Base-by-base conservation (phyloP, 176 grass and related monocot species). In the Rhynchospora pubera region DNA sequence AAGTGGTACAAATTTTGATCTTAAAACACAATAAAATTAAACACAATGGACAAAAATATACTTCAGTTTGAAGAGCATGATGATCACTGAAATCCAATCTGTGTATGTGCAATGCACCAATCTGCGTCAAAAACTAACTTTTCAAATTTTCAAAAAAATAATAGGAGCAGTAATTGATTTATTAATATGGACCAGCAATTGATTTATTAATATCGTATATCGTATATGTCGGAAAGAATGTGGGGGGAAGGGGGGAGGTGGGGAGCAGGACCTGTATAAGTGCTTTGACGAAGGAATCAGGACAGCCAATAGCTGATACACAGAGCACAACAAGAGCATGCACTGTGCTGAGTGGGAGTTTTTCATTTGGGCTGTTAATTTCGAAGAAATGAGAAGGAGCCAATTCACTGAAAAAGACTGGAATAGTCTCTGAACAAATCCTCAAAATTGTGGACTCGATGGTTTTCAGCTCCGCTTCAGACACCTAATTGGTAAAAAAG, bases 21-120 rank as follows among this genome's bases (percentile, higher is more conserved):
- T 7, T 32, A 56, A 52, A 46, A 75, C 26, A 75, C 15, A 21
- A 75, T 44, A 75, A 75, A 75, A 48, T 10, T 4, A 24, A 61
- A 61, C 7, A 61, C 9, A 48, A 75, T 75, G 39, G 22, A 75
- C 21, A 65, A 48, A 18, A 66, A 92, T 90, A 92, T 83, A 97
- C 94, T 83, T 89, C 70, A 79, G 42, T 53, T 86, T 51, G 58
- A 80, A 97, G 82, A 87, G 79, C 83, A 89, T 98, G 89, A 83
- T 98, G 95, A 72, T 98, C 92, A 80, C 84, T 89, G 64, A 98
- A 98, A 84, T 93, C 92, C 79, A 94, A 26, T 89, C 92, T 91
- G 46, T 93, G 86, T 84, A 90, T 71, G 63, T 87, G 85, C 32
- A 83, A 53, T 77, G 92, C 84, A 67, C 87, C 95, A 86, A 94